Base-by-base conservation (phyloP, 768 basidiomycete species). In the Hypsizygus marmoreus region DNA sequence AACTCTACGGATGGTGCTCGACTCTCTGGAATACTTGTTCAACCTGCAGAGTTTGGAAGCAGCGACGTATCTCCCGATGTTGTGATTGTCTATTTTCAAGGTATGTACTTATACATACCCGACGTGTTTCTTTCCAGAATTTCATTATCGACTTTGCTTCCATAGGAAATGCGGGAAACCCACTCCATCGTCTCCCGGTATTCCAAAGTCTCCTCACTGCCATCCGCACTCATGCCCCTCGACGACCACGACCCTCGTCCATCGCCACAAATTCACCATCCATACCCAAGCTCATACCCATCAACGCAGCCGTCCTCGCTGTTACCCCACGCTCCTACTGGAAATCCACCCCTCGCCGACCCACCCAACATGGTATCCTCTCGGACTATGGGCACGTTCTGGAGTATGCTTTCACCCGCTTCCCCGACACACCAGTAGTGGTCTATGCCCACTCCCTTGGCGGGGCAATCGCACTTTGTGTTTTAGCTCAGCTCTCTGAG, bases 381-480 rank as follows among this genome's bases (percentile, higher is more conserved):
- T 43, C 58, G 1, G 78, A 80, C 55, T 79, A 79, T 53, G 40
- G 28, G 1, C 47, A 58, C 7, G 60, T 64, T 9, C 59, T 76
- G 13, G 30, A 53, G 4, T 59, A 74, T 51, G 55, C 67, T 4
- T 49, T 67, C n/a, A 12, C 32, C 6, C 60, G 53, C 2, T 76
- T 66, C 24, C 73, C 74, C 0, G 17, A 36, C 12, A 55, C 65
- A 2, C 46, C 45, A 5, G 52, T 77, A 39, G 54, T 74, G 8
- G 35, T 76, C 5, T 76, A 74, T 50, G 76, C 75, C 0, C 78
- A 79, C 57, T 77, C 75, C 2, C 65, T 80, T 4, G 79, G 79
- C 4, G 78, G 69, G 0, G 65, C 76, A 1, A 66, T 67, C 11
- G 68, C 74, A 0, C 56, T 73, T 4, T 71, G 73, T 36, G 63